These are phyloP conservation scores for Kurtzmaniella quercitrusa DNA, from an alignment of 1,139 yeast genomes.

Conservation along the genomic window DNA sequence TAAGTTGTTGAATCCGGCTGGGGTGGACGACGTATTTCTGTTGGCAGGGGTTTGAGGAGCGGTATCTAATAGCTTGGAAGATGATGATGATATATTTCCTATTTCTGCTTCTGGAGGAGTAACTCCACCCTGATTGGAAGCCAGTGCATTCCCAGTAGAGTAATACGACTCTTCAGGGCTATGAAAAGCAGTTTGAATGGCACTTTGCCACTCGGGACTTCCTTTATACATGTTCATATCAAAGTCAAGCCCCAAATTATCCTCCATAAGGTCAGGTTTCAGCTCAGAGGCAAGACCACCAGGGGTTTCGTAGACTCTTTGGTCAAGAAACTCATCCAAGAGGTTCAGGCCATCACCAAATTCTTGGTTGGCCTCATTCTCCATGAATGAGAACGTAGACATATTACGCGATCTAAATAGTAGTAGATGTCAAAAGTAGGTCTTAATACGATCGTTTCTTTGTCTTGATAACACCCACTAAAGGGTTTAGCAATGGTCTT, in stretches of 20 bases:
- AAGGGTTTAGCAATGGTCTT: not conserved
- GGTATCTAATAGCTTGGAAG: not conserved
- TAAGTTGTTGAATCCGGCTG: not conserved
- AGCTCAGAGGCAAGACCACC: slow-evolving; percentile 15
- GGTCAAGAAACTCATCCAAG: slow-evolving; percentile 56
- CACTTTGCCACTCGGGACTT: slow-evolving; percentile 4
- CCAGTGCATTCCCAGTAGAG: not conserved
- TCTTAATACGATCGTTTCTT: not conserved
- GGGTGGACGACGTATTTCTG: not conserved
- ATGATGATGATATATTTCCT: not conserved
- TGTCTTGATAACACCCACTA: not conserved
- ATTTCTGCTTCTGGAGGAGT: not conserved
- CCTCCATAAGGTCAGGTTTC: not conserved
- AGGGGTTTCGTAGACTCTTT: slow-evolving; percentile 44
- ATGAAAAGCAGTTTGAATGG: slow-evolving; percentile 5
- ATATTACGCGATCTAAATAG: no score
- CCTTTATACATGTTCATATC: slow-evolving; percentile 1
- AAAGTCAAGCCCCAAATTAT: slow-evolving; percentile 1
- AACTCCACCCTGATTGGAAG: not conserved
- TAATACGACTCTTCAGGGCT: slow-evolving; percentile 6
- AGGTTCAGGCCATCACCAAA: slow-evolving; percentile 33
- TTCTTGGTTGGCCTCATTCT: not conserved
- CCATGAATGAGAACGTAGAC: slow-evolving; percentile 1
- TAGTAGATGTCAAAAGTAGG: no score
- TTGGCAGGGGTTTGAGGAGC: not conserved